Base-by-base conservation (phyloP, 2,329 filamentous ascomycete species). In the Aspergillus felis region DNA sequence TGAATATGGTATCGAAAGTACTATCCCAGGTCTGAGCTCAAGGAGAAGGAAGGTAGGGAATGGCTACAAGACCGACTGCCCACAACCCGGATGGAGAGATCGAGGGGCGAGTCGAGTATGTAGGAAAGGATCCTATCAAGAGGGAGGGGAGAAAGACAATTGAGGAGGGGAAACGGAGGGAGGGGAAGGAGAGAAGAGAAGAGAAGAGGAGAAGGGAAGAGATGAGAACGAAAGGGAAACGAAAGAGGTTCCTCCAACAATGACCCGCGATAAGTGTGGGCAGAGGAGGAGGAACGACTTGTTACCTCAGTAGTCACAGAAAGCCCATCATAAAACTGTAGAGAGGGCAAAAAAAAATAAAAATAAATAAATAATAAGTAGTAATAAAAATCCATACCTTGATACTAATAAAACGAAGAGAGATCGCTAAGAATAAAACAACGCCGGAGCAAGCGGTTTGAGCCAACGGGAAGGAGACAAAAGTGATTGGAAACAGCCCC, bases 11-110 rank as follows among this genome's bases (percentile, higher is more conserved):
- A 20, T 44, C 41, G 49, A 55, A 29, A 49, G 35, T 29, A 55
- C 44, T 25, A 50, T 54, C 51, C 47, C 46, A 41, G 42, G 48
- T 28, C 56, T 24, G 22, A 47, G 24, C 20, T 25, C 44, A 24
- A 47, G 4, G 5, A 44, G 41, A 48, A 38, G 57, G 46, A 41
- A 61, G 51, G 55, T 53, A 61, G 57, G 59, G 55, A 51, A 57
- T 49, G 42, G 50, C 49, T 59, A 57, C 56, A 59, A 60, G 55
- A 59, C 70, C 65, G 71, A 71, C 62, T 62, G 61, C 60, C 58
- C 57, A 65, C 61, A 57, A 55, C 48, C 47, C 49, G 47, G 53
- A 61, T 49, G 41, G 44, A 57, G 48, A 49, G 51, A 53, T 54
- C 41, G 52, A 51, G 49, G 57, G 57, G 59, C 53, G 58, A 52